Evolutionary conservation across 768 basidiomycete genomes (phyloP).

Genomic region (Mycena galopus): DNA sequence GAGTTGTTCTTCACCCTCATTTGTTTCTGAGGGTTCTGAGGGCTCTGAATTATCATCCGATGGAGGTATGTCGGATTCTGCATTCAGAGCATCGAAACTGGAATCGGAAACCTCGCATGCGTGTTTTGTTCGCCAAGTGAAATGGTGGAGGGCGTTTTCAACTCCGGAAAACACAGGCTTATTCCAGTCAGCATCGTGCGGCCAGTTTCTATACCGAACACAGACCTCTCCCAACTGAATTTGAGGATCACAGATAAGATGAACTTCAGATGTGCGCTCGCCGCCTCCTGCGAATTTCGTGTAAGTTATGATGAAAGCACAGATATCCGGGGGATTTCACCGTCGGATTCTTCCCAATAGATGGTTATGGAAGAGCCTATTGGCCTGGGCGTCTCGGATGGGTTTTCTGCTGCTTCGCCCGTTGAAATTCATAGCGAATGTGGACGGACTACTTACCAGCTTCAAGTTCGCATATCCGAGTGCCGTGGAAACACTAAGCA

Average conservation of each 20-base stretch:
- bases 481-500: constrained; percentile 25
- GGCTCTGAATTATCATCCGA: constrained; percentile 20
- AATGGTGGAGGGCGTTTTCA: background rate
- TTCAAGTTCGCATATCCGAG: constrained; percentile 1
- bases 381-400: background rate
- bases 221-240: constrained; percentile 6
- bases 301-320: background rate
- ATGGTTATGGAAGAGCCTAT: constrained; percentile 1
- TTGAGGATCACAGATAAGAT: constrained; percentile 17
- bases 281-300: background rate
- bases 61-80: background rate
- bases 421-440: background rate
- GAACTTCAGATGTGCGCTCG: constrained; percentile 1
- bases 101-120: constrained; percentile 16
- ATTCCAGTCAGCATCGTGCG: background rate
- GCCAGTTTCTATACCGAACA: background rate
- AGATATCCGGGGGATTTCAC: background rate
- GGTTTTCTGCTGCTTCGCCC: background rate
- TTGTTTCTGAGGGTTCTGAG: background rate
- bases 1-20: constrained; percentile 29
- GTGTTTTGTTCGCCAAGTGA: constrained; percentile 26
- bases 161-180: constrained; percentile 18
- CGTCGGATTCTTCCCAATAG: background rate
- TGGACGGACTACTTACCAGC: background rate
- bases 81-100: background rate